Percentiles rank a stretch among this genome's conserved stretches.
Conservation (phyloP, 306 rosid genomes). For the Inga laurina region DNA sequence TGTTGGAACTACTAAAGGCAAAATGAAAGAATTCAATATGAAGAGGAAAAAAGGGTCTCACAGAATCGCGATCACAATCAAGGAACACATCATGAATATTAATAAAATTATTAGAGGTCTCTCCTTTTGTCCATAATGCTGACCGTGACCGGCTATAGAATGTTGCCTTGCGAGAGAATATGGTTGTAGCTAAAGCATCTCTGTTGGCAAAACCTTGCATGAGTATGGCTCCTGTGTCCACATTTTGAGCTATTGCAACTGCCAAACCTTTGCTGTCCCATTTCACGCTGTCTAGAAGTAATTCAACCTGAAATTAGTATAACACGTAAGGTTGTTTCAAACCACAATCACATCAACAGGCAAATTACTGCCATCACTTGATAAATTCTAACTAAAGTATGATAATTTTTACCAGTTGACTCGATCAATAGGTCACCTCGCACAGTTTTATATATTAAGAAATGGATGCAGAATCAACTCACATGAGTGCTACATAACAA, state of each 20-base stretch:
- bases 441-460: constrained; percentile 14
- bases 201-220: constrained; percentile 95
- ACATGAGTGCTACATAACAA: neutral
- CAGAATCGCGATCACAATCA: constrained; percentile 91
- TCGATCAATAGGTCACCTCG: constrained; percentile 11
- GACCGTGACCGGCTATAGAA: constrained; percentile 90
- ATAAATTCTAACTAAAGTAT: neutral
- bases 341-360: neutral
- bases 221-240: constrained; percentile 88
- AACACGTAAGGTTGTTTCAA: neutral
- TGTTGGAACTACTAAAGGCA: neutral
- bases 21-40: neutral
- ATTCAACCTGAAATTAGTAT: constrained; percentile 64
- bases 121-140: constrained; percentile 88
- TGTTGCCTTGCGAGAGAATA: constrained; percentile 73
- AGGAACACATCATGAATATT: constrained; percentile 73
- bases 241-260: constrained; percentile 89
- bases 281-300: constrained; percentile 62
- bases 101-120: constrained; percentile 90
- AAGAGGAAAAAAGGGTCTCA: constrained; percentile 41
- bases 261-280: constrained; percentile 91
- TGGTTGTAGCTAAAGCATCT: constrained; percentile 64
- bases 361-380: neutral
- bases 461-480: constrained; percentile 3
- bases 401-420: constrained; percentile 4